These are phyloP conservation scores for Huntiella bhutanensis DNA, from an alignment of 2,329 filamentous ascomycete species.

Conservation along the genomic window DNA sequence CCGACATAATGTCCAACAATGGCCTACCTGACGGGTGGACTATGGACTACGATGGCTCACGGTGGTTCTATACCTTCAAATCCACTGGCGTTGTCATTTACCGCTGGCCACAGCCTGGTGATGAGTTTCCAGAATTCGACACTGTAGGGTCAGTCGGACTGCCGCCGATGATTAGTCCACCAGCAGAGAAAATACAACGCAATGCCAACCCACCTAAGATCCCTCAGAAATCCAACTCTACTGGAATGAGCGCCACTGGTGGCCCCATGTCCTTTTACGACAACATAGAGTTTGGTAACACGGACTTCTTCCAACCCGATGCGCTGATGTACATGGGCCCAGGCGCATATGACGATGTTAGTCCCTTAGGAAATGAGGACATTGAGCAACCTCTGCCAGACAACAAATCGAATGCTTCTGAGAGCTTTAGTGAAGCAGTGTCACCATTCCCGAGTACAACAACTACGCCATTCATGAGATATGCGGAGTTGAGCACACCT, in stretches of 20 bases:
- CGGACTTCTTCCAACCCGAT: conserved; percentile 30
- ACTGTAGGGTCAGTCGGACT: conserved; percentile 20
- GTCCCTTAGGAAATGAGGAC: conserved; percentile 24
- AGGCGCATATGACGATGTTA: conserved; percentile 26
- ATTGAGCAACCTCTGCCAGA: not conserved
- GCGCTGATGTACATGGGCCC: conserved; percentile 34
- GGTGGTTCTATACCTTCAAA: conserved; percentile 40
- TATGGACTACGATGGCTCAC: conserved; percentile 35
- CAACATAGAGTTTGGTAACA: conserved; percentile 18
- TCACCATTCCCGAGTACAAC: conserved; percentile 5
- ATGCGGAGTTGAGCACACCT: no score
- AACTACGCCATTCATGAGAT: conserved; percentile 1
- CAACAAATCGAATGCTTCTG: not conserved
- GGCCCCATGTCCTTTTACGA: conserved; percentile 15
- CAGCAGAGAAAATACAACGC: conserved; percentile 12
- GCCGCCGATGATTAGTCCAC: conserved; percentile 27
- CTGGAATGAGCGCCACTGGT: conserved; percentile 13
- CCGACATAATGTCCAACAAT: not conserved
- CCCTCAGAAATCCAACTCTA: conserved; percentile 19
- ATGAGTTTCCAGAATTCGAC: conserved; percentile 37
- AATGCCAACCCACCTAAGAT: conserved; percentile 31
- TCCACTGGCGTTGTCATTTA: conserved; percentile 35
- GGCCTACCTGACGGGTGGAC: conserved; percentile 34
- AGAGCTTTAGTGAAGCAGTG: not conserved
- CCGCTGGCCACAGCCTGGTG: conserved; percentile 36